Evolutionary conservation across 352 stramenopile species (phyloP).

Genomic region (Lagenidium giganteum): DNA sequence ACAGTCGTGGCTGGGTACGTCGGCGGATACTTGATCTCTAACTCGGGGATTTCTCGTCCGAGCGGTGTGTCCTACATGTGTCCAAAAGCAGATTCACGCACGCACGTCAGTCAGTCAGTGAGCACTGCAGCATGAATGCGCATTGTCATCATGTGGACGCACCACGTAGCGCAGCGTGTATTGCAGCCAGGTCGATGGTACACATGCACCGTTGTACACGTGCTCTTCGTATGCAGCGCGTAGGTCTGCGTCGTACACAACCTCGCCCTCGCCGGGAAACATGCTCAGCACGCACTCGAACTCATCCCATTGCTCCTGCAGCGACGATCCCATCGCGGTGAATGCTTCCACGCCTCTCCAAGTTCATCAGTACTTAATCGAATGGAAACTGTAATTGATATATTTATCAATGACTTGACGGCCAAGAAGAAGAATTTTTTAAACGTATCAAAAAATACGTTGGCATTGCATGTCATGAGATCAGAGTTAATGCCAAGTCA

Average conservation of each 20-base stretch:
- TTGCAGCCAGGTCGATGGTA: constrained; percentile 16
- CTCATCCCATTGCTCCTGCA: constrained; percentile 66
- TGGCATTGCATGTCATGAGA: too few relatives aligned
- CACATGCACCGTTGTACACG: not conserved
- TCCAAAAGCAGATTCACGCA: too few relatives aligned
- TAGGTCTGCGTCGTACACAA: constrained; percentile 29
- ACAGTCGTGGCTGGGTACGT: constrained; percentile 28
- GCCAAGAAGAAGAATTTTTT: too few relatives aligned
- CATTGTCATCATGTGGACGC: not conserved
- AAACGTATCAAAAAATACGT: too few relatives aligned
- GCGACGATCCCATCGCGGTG: too few relatives aligned
- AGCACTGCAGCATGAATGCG: too few relatives aligned
- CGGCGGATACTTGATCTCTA: constrained; percentile 38
- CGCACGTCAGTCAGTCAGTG: constrained; percentile 1
- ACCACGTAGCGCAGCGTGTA: constrained; percentile 51
- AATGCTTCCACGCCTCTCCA: too few relatives aligned
- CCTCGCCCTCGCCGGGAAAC: constrained; percentile 42
- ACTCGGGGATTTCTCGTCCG: constrained; percentile 22
- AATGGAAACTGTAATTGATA: too few relatives aligned
- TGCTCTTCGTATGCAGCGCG: constrained; percentile 19
- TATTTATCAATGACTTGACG: too few relatives aligned
- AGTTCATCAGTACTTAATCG: too few relatives aligned
- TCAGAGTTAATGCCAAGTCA: too few relatives aligned
- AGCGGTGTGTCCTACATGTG: not conserved
- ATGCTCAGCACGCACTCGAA: constrained; percentile 78